Percentiles rank a stretch among this genome's conserved stretches.
phyloP scores from a whole-genome alignment of 345 rosid species.

The Luvunga scandens region DNA sequence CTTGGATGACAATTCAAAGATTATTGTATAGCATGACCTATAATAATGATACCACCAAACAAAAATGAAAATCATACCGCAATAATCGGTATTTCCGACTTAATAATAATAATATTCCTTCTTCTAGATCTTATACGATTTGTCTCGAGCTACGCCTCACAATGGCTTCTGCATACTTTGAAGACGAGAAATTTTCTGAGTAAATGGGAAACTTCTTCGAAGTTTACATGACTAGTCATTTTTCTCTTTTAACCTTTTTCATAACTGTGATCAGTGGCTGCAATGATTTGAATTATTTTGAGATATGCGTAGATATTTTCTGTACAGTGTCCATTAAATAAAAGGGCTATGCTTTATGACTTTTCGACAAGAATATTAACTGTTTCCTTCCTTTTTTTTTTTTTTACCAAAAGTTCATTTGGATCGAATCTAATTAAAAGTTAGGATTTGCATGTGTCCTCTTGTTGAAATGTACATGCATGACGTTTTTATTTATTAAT shows the following conservation, averaged over 20 bases:
- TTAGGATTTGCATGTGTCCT: neutral
- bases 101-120: no score
- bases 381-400: no score
- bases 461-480: neutral
- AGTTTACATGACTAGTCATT: neutral
- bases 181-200: neutral
- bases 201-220: slow-evolving; percentile 10
- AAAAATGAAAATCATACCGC: no score
- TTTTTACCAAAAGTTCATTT: neutral
- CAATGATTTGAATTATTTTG: neutral
- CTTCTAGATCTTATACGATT: neutral
- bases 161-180: neutral
- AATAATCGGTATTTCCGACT: neutral
- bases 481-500: no score
- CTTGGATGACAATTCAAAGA: no score
- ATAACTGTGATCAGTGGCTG: neutral
- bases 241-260: neutral
- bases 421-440: neutral
- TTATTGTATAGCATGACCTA: no score
- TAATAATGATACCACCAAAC: no score
- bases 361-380: neutral
- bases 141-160: neutral
- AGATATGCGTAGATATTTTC: no score
- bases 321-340: neutral
- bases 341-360: neutral